phyloP scores from a whole-genome alignment of 352 stramenopile genomes.

The Phytophthora rubi region DNA sequence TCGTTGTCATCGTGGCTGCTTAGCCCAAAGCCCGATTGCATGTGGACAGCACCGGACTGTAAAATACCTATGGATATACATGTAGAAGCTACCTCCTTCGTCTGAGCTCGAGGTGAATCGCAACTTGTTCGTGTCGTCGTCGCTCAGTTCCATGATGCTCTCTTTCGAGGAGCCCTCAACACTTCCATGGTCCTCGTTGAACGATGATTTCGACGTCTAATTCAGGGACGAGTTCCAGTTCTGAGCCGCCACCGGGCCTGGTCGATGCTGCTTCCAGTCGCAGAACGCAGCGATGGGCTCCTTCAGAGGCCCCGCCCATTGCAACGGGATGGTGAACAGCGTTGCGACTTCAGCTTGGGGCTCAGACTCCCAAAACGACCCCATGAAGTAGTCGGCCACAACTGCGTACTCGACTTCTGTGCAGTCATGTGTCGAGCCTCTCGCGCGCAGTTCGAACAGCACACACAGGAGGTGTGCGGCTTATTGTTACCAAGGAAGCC shows the following conservation, averaged over 20 bases:
- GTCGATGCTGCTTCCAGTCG: conserved; percentile 25
- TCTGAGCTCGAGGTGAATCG: conserved; percentile 18
- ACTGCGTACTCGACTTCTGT: conserved; percentile 28
- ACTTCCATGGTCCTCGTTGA: conserved; percentile 10
- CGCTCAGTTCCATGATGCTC: conserved; percentile 24
- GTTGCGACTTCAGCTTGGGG: conserved; percentile 2
- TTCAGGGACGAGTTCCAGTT: conserved; percentile 22
- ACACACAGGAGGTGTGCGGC: conserved; percentile 20
- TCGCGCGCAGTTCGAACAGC: conserved; percentile 39
- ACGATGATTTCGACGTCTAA: conserved; percentile 23
- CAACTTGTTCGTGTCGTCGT: conserved; percentile 17
- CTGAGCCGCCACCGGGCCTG: conserved; percentile 1
- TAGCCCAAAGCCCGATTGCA: conserved; percentile 4
- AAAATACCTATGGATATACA: conserved; percentile 13
- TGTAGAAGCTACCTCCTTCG: conserved; percentile 14
- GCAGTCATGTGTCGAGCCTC: conserved; percentile 38
- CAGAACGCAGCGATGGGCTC: background rate
- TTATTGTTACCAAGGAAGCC: conserved; percentile 39
- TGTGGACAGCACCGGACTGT: conserved; percentile 19
- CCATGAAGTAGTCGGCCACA: conserved; percentile 32
- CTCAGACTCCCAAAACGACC: background rate
- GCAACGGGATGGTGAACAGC: background rate
- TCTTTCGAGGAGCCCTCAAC: conserved; percentile 13
- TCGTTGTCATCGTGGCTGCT: background rate
- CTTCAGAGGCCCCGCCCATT: conserved; percentile 1